Conservation (phyloP, 2,329 filamentous ascomycete species). For the Coccinonectria pachysandricola region DNA sequence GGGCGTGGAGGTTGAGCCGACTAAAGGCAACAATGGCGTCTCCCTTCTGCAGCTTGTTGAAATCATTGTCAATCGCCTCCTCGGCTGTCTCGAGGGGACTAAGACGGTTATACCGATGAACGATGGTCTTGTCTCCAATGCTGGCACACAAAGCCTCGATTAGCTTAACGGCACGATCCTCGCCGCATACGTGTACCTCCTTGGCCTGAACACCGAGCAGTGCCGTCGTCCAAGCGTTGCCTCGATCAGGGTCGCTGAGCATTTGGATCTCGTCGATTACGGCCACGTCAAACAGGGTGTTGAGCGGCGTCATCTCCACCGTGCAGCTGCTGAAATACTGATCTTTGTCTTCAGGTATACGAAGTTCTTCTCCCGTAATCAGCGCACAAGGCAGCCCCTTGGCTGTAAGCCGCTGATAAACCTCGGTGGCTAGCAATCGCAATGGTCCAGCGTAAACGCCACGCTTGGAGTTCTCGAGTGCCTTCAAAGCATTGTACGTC, state of each 20-base stretch:
- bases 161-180: conserved; percentile 70
- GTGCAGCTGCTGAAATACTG: conserved; percentile 71
- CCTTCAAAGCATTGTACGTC: conserved; percentile 86
- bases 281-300: conserved; percentile 62
- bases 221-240: conserved; percentile 92
- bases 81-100: conserved; percentile 63
- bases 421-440: conserved; percentile 81
- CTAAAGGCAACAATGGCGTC: conserved; percentile 87
- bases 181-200: conserved; percentile 89
- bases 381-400: conserved; percentile 70
- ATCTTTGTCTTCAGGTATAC: conserved; percentile 50
- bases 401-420: conserved; percentile 77
- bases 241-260: conserved; percentile 70
- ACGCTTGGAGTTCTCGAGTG: conserved; percentile 61
- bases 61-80: conserved; percentile 50
- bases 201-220: conserved; percentile 76
- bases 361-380: conserved; percentile 83
- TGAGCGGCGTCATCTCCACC: conserved; percentile 72
- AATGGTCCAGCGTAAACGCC: conserved; percentile 90
- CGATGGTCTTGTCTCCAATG: conserved; percentile 69
- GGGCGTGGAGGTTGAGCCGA: conserved; percentile 65
- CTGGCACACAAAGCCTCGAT: conserved; percentile 67
- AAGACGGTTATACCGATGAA: conserved; percentile 76
- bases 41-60: conserved; percentile 67
- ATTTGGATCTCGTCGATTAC: conserved; percentile 99